Evolutionary conservation across 352 stramenopile genomes (phyloP).

Genomic region (Phytophthora pisi): DNA sequence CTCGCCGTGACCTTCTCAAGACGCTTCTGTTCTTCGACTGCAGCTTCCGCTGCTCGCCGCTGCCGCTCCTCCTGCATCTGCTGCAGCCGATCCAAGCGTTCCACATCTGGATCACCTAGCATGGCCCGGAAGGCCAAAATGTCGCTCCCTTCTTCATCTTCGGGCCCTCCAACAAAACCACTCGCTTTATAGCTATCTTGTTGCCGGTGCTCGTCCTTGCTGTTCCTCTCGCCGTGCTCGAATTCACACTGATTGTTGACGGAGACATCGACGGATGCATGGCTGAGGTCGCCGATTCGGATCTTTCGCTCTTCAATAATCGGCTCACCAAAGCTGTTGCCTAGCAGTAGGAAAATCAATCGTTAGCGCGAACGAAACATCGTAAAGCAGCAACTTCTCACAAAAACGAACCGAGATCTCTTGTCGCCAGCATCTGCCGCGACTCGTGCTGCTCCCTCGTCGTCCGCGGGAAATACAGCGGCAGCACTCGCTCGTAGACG

Average conservation of each 20-base stretch:
- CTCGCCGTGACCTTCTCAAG: constrained; percentile 25
- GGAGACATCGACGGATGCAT: constrained; percentile 8
- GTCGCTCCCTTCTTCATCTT: constrained; percentile 42
- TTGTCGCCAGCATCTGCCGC: constrained; percentile 27
- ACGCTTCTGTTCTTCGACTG: constrained; percentile 25
- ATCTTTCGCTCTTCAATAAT: constrained; percentile 87
- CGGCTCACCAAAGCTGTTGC: constrained; percentile 75
- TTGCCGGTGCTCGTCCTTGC: not conserved
- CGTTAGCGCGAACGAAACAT: not conserved
- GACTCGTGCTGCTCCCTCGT: constrained; percentile 42
- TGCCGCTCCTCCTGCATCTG: constrained; percentile 48
- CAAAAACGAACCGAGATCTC: constrained; percentile 46
- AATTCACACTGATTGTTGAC: constrained; percentile 38
- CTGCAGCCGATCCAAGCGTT: constrained; percentile 53
- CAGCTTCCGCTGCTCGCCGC: constrained; percentile 26
- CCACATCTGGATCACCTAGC: constrained; percentile 57
- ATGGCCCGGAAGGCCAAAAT: constrained; percentile 69
- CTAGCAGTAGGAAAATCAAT: constrained; percentile 12
- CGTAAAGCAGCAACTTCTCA: not conserved
- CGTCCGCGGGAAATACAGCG: constrained; percentile 76
- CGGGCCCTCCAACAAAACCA: not conserved
- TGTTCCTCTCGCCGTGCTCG: not conserved
- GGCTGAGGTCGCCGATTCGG: constrained; percentile 51
- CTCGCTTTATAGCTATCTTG: not conserved
- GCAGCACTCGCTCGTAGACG: constrained; percentile 66